Percentiles rank a stretch among this genome's conserved stretches.
phyloP scores from a whole-genome alignment of 805 yeast species.

The Barnettozyma pratensis region DNA sequence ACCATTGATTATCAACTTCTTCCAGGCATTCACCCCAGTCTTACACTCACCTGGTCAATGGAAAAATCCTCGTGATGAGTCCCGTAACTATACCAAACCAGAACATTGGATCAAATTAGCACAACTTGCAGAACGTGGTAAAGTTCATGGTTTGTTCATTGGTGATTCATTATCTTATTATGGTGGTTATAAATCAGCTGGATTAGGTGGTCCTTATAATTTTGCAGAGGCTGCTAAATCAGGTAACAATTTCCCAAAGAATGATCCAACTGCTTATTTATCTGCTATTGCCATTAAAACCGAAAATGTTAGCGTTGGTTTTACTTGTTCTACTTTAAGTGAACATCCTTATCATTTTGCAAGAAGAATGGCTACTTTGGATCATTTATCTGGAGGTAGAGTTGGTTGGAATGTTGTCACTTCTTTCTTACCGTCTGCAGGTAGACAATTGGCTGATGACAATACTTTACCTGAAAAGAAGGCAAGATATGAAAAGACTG shows the following conservation, averaged over 20 bases:
- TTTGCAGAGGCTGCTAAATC: constrained; percentile 9
- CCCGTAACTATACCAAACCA: constrained; percentile 24
- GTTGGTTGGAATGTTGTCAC: constrained; percentile 40
- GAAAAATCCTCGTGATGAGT: constrained; percentile 35
- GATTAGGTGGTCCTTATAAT: constrained; percentile 9
- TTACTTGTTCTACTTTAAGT: constrained; percentile 36
- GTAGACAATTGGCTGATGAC: constrained; percentile 26
- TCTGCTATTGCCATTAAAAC: constrained; percentile 31
- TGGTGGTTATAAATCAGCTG: constrained; percentile 9
- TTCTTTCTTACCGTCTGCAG: constrained; percentile 35
- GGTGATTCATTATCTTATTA: constrained; percentile 10
- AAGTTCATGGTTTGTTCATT: constrained; percentile 30
- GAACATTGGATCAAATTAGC: constrained; percentile 35
- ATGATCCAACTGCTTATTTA: constrained; percentile 15
- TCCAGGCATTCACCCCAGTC: constrained; percentile 31
- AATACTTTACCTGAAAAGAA: constrained; percentile 19
- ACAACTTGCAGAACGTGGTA: constrained; percentile 31
- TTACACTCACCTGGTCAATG: constrained; percentile 30
- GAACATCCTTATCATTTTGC: constrained; percentile 37
- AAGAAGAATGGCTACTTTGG: constrained; percentile 35
- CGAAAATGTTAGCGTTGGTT: constrained; percentile 30
- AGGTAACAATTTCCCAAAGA: constrained; percentile 11
- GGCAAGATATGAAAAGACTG: constrained; percentile 34
- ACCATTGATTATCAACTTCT: constrained; percentile 32
- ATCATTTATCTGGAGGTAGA: constrained; percentile 36